Evolutionary conservation across 2,329 filamentous ascomycete genomes (phyloP), one percentile per base, ranked within the genome.

Genomic region (Fusarium euwallaceae): DNA sequence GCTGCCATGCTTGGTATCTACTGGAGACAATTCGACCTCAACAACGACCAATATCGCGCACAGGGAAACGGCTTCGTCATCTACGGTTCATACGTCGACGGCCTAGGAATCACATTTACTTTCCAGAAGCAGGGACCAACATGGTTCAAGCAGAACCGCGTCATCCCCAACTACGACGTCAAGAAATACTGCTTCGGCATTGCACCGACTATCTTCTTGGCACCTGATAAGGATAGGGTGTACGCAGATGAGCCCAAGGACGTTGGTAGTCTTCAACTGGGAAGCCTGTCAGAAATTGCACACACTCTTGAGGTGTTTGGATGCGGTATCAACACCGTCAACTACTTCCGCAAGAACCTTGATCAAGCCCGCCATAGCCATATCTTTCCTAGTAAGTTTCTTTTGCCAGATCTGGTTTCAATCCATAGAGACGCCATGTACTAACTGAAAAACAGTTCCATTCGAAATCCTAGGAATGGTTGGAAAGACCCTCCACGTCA

Each of bases 111-210:
- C 4, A 82, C 84, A 45, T 84, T 85, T 36, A 79, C 75, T 1
- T 85, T 86, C 62, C 75, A 82, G 27, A 80, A 81, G n/a, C 81
- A 81, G 2, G 83, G 83, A 0, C 80, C 77, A 24, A 82, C 81
- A 1, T 75, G 69, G 41, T 86, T 85, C 41, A 62, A 79, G 16
- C 79, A 80, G 17, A 81, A 81, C 22, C 76, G 85, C 2, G 72
- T 85, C 0, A 81, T 86, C 2, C 84, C 85, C 0, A 77, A 72
- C 12, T 70, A 81, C 9, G 76, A 76, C 2, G 78, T 86, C 34
- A 86, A 86, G 67, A 78, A 82, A 55, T 67, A 85, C 1, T 82
- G 82, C 39, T 86, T 86, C 64, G 85, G 85, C 0, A 81, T 80
- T 11, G 83, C 83, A 0, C 81, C 83, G 0, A 85, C 84, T 1